phyloP scores from a whole-genome alignment of 768 basidiomycete species.

The Suillus sp. region DNA sequence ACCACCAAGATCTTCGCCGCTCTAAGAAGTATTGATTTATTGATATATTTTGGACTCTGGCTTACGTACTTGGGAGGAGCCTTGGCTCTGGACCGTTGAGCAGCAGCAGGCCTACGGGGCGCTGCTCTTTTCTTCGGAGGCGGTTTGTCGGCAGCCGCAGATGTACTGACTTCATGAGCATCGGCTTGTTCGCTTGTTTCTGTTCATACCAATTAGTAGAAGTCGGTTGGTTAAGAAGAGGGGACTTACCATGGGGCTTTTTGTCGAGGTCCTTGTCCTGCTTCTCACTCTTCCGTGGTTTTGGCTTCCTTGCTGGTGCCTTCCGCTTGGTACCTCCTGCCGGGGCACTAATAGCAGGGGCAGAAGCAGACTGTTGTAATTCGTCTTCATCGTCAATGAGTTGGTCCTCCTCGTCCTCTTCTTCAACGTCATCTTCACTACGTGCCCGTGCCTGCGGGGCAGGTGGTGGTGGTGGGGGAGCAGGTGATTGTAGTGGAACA shows the following conservation, averaged over 20 bases:
- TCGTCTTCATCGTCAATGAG: constrained; percentile 73
- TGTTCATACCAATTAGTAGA: constrained; percentile 24
- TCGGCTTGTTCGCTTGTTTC: constrained; percentile 31
- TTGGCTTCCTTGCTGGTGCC: constrained; percentile 48
- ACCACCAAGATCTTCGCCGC: constrained; percentile 29
- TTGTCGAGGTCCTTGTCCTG: constrained; percentile 43
- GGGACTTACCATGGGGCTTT: constrained; percentile 44
- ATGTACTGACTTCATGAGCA: constrained; percentile 20
- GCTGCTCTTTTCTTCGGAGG: constrained; percentile 51
- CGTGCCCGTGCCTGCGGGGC: constrained; percentile 23
- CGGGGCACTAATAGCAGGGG: constrained; percentile 26
- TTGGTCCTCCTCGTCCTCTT: constrained; percentile 76
- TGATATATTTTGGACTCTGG: not conserved
- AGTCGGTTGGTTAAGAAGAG: constrained; percentile 20
- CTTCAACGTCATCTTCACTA: constrained; percentile 55
- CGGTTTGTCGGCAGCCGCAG: constrained; percentile 35
- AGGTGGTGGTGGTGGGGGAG: constrained; percentile 9
- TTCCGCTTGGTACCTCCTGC: constrained; percentile 52
- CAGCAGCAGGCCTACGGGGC: constrained; percentile 44
- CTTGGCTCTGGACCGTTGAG: constrained; percentile 38
- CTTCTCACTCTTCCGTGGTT: constrained; percentile 56
- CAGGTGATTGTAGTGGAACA: constrained; percentile 1
- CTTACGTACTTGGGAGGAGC: constrained; percentile 33
- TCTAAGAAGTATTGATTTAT: constrained; percentile 28
- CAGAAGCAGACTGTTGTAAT: constrained; percentile 31